Conservation (phyloP, 305 asterid genomes). For the Lippia alba region DNA sequence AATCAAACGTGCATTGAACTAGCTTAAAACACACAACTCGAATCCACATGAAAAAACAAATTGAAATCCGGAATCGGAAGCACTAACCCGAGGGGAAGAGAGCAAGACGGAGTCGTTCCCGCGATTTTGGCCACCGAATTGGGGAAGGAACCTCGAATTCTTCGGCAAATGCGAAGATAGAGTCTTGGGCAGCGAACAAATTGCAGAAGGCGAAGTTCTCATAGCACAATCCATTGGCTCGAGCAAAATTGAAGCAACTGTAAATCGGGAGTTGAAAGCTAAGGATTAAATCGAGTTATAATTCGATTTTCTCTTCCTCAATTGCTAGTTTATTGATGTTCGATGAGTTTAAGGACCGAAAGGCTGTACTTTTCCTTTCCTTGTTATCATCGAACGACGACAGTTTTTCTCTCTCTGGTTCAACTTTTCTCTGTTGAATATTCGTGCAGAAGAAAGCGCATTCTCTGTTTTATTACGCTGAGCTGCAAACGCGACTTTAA, state of each 20-base stretch:
- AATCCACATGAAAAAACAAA: neutral
- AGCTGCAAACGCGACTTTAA: conserved; percentile 27
- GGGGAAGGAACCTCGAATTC: conserved; percentile 34
- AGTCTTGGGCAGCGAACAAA: conserved; percentile 37
- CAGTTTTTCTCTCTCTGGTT: conserved; percentile 17
- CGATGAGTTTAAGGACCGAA: conserved; percentile 24
- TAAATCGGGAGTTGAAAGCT: neutral
- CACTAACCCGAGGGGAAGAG: conserved; percentile 47
- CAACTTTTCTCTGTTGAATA: neutral
- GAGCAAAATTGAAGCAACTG: conserved; percentile 14
- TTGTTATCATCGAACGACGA: conserved; percentile 21
- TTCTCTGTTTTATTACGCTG: neutral
- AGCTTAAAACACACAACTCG: neutral
- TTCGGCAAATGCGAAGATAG: conserved; percentile 26
- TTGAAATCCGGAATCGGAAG: conserved; percentile 17
- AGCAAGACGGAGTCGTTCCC: conserved; percentile 35
- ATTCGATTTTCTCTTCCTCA: neutral
- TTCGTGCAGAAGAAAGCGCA: neutral
- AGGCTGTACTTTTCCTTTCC: neutral
- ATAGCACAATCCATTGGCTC: conserved; percentile 46
- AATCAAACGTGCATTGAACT: conserved; percentile 11
- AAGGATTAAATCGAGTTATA: no score
- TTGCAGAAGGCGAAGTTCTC: conserved; percentile 39
- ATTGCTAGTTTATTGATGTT: neutral
- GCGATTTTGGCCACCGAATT: conserved; percentile 25